Evolutionary conservation across 1,284 basidiomycete genomes (phyloP), one percentile per base, ranked within the genome.

Genomic region (Malassezia psittaci): DNA sequence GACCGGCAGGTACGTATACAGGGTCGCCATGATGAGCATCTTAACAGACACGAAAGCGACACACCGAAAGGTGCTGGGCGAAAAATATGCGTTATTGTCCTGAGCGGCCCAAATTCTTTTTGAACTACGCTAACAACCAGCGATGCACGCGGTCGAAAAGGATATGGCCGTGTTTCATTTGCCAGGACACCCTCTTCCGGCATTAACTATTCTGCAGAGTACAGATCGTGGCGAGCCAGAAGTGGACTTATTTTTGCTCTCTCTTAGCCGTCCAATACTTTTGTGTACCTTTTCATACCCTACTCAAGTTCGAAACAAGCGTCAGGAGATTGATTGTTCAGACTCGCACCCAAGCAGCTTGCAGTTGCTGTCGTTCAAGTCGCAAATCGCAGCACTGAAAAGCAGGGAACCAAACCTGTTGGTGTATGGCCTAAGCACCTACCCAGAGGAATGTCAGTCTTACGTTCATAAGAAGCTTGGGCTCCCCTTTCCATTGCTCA

Each of bases 191-290:
- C 70, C 69, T 12, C 43, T 73, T 3, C 68, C 68, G 0, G 65
- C 67, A 0, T 43, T 71, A 10, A 60, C 66, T 46, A 55, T 64
- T 19, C 58, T 68, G n/a, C 56, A 51, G 5, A 61, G 60, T 21
- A 66, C 69, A 15, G 52, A 60, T 3, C 57, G 55, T 0, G 37
- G n/a, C 24, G 10, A 15, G 13, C 48, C 53, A 9, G 51, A 55
- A 5, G 59, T 71, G 12, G 70, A 73, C 47, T 62, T 73, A 11
- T 73, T 73, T 52, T 64, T 65, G 16, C 51, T 64, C 10, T 68
- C 67, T 1, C 58, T 71, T 3, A 51, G 53, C 10, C 46, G 45
- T 8, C 70, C 70, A 13, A 61, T 72, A 36, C 56, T 73, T 16
- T 57, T 73, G 33, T 68, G 43, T 29, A 18, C 51, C 5, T 48